Base-by-base conservation (phyloP, 345 rosid species). In the Reutealis trisperma region DNA sequence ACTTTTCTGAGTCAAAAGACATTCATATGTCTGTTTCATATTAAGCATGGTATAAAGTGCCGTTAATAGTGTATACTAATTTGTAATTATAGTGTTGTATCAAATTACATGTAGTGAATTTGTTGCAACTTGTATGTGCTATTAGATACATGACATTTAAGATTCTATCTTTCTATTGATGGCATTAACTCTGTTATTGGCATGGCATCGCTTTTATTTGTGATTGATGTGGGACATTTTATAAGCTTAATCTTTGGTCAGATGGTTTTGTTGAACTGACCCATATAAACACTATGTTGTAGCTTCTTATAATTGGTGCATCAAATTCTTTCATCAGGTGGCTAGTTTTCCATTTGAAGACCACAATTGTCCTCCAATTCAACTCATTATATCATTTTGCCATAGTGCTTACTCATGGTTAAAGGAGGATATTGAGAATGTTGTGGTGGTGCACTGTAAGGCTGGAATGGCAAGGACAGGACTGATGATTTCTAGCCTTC, bases 391-490 rank as follows among this genome's bases (percentile, higher is more conserved):
- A 82, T 92, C 86, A 60, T 92, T 92, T 59, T 92, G 97, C 81
- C 93, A 87, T 81, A 92, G 97, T 80, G 95, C 97, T 73, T 92
- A 92, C 80, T 83, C 90, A 10, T 92, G 97, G 97, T 87, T 91
- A 84, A 92, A 92, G 87, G 90, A 91, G 78, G 97, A 92, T 81
- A 91, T 92, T 71, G 97, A 92, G 90, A 92, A 92, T 84, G 97
- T 92, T 75, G 95, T 92, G 75, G 97, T 84, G 77, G 97, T 92
- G 75, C 97, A 92, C 85, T 92, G 97, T 79, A 92, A 92, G 82
- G 97, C 97, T 75, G 97, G 97, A 76, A 92, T 92, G 97, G 97
- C 97, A 27, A 87, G 97, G 89, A 92, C 97, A 16, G 97, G 97
- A 66, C 86, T 92, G 81, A 92, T 92, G 97, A 92, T 92, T 78